Evolutionary conservation across 345 rosid species (phyloP), one percentile per base, ranked within the genome.

Genomic region (Crucihimalaya himalaica): DNA sequence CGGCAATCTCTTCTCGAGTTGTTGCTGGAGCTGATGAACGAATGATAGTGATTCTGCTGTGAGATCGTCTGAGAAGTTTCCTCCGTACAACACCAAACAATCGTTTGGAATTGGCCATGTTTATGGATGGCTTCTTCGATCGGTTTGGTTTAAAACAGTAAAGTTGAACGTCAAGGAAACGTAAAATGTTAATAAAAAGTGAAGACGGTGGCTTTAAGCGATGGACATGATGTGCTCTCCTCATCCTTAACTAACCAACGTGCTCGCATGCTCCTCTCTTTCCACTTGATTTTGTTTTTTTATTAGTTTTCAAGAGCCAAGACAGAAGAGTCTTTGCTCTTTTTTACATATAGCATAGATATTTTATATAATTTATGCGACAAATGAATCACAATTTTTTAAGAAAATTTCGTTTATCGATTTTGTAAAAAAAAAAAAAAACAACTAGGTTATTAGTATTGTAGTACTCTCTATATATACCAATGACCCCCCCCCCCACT

Each of bases 1-100:
- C 98, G 6, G 98, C 90, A 8, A 52, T 21, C 31, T 85, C 84
- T 67, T 86, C 85, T 53, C 11, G 46, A 35, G 60, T 54, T n/a
- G 61, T 63, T 11, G 70, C 16, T 37, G 54, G 29, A 4, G 52
- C 15, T 9, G 71, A 35, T 14, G 71, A 46, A 4, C 67, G 54
- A 13, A 71, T 64, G 64, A 55, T 61, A 27, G 80, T 77, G 66
- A 77, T 70, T 11, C 60, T 56, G 37, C 71, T 77, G 3, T 47
- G 61, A 63, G 80, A 64, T 71, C 80, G 52, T 31, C 71, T 35
- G 66, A 70, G 71, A 57, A 71, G 55, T 21, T 71, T 77, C 40
- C 16, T 77, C 14, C 80, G 5, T 13, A 77, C 76, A 11, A 77
- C 80, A 6, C 68, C 61, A 39, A 77, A 65, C 62, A 71, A 57